Conservation (phyloP, 257 asterid species). For the Ligustrum vulgare region DNA sequence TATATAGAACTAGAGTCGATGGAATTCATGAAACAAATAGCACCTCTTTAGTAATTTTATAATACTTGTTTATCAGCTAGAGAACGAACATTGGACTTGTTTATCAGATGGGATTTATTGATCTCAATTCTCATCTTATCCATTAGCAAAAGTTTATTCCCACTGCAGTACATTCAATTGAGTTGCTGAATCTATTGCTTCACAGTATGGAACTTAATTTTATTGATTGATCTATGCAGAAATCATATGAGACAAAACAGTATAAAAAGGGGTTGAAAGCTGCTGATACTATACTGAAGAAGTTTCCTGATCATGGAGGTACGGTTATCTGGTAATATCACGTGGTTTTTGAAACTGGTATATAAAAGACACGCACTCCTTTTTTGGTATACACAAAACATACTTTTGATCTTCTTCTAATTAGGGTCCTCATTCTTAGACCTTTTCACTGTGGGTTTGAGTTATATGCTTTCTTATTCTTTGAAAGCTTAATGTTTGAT, state of each 20-base stretch:
- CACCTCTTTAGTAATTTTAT: background rate
- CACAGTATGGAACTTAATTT: background rate
- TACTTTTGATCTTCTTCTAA: background rate
- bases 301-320: slow-evolving; percentile 99
- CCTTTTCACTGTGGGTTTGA: background rate
- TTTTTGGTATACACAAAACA: background rate
- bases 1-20: background rate
- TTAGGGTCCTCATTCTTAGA: background rate
- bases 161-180: background rate
- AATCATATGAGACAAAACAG: slow-evolving; percentile 94
- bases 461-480: background rate
- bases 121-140: background rate
- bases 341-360: background rate
- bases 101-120: background rate
- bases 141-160: background rate
- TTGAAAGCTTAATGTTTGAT: slow-evolving; percentile 7
- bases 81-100: background rate
- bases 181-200: slow-evolving; percentile 1
- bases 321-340: slow-evolving; percentile 21
- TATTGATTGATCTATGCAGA: slow-evolving; percentile 46
- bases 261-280: slow-evolving; percentile 97
- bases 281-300: slow-evolving; percentile 91
- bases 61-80: background rate
- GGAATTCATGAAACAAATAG: background rate
- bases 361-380: background rate